Percentiles rank a stretch among this genome's conserved stretches.
phyloP scores from a whole-genome alignment of 2,329 filamentous ascomycete genomes.

The Erysiphe pulchra region DNA sequence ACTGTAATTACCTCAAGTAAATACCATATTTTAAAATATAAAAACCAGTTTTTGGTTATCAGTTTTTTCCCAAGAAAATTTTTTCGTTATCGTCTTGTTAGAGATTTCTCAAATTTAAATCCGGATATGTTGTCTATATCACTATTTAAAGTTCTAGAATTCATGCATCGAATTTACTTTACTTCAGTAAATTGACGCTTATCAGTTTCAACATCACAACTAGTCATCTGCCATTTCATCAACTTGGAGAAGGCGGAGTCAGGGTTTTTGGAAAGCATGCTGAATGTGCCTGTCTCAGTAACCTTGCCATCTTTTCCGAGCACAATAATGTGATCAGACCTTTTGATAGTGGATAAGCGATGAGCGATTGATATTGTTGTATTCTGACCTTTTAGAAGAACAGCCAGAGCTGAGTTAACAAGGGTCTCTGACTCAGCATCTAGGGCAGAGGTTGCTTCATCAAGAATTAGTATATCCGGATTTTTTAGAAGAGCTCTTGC shows the following conservation, averaged over 20 bases:
- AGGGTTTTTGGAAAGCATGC: constrained; percentile 43
- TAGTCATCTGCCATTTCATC: constrained; percentile 98
- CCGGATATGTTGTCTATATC: too few species aligned
- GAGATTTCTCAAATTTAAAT: too few species aligned
- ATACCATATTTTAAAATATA: too few species aligned
- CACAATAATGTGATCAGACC: constrained; percentile 83
- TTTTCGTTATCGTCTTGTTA: too few species aligned
- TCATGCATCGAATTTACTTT: too few species aligned
- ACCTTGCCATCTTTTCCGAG: constrained; percentile 68
- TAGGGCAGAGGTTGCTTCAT: constrained; percentile 85
- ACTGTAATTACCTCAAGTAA: too few species aligned
- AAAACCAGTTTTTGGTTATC: too few species aligned
- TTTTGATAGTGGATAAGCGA: constrained; percentile 83
- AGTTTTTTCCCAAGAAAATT: too few species aligned
- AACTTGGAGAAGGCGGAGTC: constrained; percentile 76
- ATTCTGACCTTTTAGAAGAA: constrained; percentile 61
- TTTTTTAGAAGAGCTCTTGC: constrained; percentile 83
- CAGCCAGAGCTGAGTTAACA: constrained; percentile 70
- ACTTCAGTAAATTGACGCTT: too few species aligned
- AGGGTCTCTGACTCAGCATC: constrained; percentile 94
- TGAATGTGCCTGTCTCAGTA: constrained; percentile 71
- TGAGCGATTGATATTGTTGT: constrained; percentile 97
- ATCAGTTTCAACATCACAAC: constrained; percentile 29
- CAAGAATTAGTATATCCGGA: constrained; percentile 86
- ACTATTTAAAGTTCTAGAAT: too few species aligned